phyloP scores from a whole-genome alignment of 108 stramenopile genomes.

The Cylindrotheca fusiformis region DNA sequence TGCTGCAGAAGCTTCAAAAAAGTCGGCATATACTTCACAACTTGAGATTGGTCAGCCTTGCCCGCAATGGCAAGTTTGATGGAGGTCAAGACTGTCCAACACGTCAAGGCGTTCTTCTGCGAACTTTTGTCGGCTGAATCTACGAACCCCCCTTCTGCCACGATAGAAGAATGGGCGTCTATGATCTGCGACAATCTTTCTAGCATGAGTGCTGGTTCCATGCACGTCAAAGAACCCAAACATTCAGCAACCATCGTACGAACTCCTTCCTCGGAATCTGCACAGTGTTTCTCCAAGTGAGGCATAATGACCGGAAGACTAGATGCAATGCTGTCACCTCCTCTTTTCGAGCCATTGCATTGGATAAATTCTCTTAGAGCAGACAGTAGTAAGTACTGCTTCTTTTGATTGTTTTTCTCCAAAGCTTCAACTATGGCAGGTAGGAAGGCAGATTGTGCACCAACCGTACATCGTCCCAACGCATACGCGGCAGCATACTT shows the following conservation, averaged over 20 bases:
- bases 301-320: constrained; percentile 74
- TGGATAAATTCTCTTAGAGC: constrained; percentile 93
- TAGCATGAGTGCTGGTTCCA: constrained; percentile 67
- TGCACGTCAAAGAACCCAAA: constrained; percentile 83
- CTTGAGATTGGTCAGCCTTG: constrained; percentile 48
- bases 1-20: constrained; percentile 79
- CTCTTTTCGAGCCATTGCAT: constrained; percentile 57
- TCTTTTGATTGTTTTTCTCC: constrained; percentile 70
- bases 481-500: constrained; percentile 95
- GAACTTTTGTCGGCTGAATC: constrained; percentile 43
- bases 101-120: constrained; percentile 54
- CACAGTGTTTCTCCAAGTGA: constrained; percentile 72
- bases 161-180: constrained; percentile 31
- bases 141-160: constrained; percentile 27
- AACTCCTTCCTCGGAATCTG: constrained; percentile 87
- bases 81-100: constrained; percentile 86
- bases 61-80: constrained; percentile 87
- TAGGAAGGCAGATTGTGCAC: constrained; percentile 75
- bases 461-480: constrained; percentile 86
- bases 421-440: constrained; percentile 83
- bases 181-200: constrained; percentile 55
- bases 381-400: constrained; percentile 91
- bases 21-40: constrained; percentile 68
- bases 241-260: constrained; percentile 97
- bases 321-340: constrained; percentile 44